Evolutionary conservation across 345 rosid species (phyloP), one percentile per base, ranked within the genome.

Genomic region (Hibiscus syriacus): DNA sequence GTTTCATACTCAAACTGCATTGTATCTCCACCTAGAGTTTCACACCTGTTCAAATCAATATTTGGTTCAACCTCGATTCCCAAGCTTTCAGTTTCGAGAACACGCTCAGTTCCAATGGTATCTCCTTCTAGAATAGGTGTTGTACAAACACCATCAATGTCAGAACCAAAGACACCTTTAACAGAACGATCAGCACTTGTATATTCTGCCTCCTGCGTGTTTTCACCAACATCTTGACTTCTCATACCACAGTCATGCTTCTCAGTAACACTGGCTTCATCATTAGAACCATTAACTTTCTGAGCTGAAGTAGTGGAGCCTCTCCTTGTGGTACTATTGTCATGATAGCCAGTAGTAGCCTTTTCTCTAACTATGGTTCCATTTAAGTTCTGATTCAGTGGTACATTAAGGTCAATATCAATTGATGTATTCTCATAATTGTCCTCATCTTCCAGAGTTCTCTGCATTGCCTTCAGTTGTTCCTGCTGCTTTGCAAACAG

Each of bases 401-500:
- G 64, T 64, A 70, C 80, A 82, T 81, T 82, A 55, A 83, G 72
- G 73, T 91, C 96, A 56, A 83, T 64, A 75, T 91, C 98, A 27
- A 72, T 74, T 27, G 96, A 91, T 4, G 80, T 86, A 74, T 84
- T 87, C 70, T 89, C 98, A 66, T 77, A 87, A 77, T 87, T 89
- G 50, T 94, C 99, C 81, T 89, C 96, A 68, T 87, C 98, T 82
- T 91, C 99, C 67, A 89, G 76, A 58, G 97, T 91, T 87, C 76
- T 86, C 78, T 82, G 92, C 99, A 94, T 91, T 9, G 92, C 80
- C 83, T 91, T 91, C 64, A 94, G 81, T 72, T 94, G 97, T 73
- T 94, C 97, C 84, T 94, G 99, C 83, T 94, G 99, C 80, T 87
- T 91, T 19, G 86, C 76, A 70, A 94, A 94, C 63, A 89, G 77